Evolutionary conservation across 768 basidiomycete species (phyloP), one percentile per base, ranked within the genome.

Genomic region (Imleria badia): DNA sequence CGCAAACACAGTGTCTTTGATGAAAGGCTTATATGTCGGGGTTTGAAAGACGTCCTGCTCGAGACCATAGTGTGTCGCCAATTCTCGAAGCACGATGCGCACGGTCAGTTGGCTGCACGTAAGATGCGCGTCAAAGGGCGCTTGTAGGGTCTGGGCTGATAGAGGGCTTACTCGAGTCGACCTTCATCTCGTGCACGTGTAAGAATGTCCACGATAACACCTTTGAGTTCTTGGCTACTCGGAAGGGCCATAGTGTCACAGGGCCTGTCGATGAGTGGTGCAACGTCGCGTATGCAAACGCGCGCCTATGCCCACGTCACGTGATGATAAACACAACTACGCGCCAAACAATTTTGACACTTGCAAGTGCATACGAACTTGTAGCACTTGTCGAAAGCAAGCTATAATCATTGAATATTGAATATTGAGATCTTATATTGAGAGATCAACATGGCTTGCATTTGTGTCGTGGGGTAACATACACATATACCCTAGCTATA

Each of bases 61-160:
- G n/a, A 87, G 65, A 5, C 60, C 53, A 41, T 84, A 72, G 22
- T 73, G 59, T 23, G 70, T 60, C 67, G 86, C 85, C 1, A 87
- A 48, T n/a, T 73, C 62, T 51, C 71, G 66, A 13, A 85, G 79
- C 23, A 87, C 73, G 13, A 77, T 72, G 22, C 80, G 78, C 15
- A 75, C 75, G 2, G 85, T 85, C 26, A 74, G 52, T 52, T 72
- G 43, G 30, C 68, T 69, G 30, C 3, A 60, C 20, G 38, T 52
- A 41, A 45, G 14, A 35, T 14, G 39, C 9, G 26, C 45, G 47
- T 52, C 45, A 59, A 31, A 45, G 12, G 19, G 15, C 8, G 35
- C 3, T 29, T 20, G 3, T 35, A 22, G 35, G 8, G 38, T 44
- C 26, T 40, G 15, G 6, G 29, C 23, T 13, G 6, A 42, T 14